Evolutionary conservation across 2,329 filamentous ascomycete species (phyloP), one percentile per base, ranked within the genome.

Genomic region (Lanzia echinophila): DNA sequence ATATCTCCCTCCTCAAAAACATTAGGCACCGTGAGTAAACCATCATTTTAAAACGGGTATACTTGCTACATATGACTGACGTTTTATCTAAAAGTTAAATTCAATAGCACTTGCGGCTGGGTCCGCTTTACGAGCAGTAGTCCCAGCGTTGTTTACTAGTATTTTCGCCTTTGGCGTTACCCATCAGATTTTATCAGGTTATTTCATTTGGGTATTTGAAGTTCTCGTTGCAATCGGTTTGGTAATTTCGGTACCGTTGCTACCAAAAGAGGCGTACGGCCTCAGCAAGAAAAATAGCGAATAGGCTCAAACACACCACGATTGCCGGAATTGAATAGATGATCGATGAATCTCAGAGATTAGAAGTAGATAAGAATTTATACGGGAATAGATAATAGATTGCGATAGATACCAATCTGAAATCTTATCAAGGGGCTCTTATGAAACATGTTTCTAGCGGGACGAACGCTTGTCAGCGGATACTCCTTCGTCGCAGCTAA

Each of bases 131-230:
- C 75, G 88, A 13, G 78, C 87, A 0, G 73, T 91, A 39, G 76
- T 78, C 0, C 88, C 88, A 0, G 85, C 81, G 0, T 62, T 82
- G 0, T 83, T 87, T 42, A 79, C 85, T 0, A 85, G 76, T 48
- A 62, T 92, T 3, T 92, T 82, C 59, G 87, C 88, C 0, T 62
- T 82, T 1, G 85, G 87, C 1, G 82, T 83, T 2, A 75, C 78
- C 39, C 75, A 77, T 13, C 79, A 84, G 57, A 77, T 84, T 52
- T 62, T 87, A 0, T 67, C 75, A 38, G 87, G 88, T 0, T 82
- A 91, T 59, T 69, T 86, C 3, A 78, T 83, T 46, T 88, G 84
- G 83, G 62, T 81, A n/a, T 61, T 84, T 11, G 65, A 85, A 59
- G 62, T 78, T 3, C 33, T 66, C 0, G 50, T 76, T 53, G 71